Percentiles rank a stretch among this genome's conserved stretches.
Conservation (phyloP, 1,284 basidiomycete species). For the Heterobasidion annosum region DNA sequence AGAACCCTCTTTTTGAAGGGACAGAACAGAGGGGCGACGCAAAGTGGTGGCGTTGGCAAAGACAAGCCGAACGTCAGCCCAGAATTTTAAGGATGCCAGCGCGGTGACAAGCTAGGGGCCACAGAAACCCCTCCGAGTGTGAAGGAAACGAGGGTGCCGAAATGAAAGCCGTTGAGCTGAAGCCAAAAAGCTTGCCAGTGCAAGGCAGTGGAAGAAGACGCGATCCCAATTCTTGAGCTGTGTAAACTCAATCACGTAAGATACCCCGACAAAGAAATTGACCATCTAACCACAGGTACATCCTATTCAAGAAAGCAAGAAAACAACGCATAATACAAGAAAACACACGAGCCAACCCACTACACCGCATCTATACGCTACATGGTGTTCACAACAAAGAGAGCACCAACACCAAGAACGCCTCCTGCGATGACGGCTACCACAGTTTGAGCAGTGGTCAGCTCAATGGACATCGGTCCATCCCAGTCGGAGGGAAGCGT, state of each 20-base stretch:
- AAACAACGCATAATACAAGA: not conserved
- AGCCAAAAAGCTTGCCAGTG: too few relatives aligned
- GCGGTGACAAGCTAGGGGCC: not conserved
- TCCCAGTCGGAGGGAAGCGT: constrained; percentile 44
- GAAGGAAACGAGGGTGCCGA: too few relatives aligned
- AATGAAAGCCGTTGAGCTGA: too few relatives aligned
- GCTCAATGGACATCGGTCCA: constrained; percentile 39
- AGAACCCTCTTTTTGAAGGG: not conserved
- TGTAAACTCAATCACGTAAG: too few relatives aligned
- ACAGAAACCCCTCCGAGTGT: not conserved
- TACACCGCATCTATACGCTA: not conserved
- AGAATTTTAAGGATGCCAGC: constrained; percentile 5
- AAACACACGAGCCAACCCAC: not conserved
- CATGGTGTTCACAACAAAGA: constrained; percentile 29
- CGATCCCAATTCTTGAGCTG: too few relatives aligned
- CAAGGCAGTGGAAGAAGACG: too few relatives aligned
- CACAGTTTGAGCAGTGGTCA: constrained; percentile 32
- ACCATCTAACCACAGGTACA: too few relatives aligned
- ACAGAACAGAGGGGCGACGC: not conserved
- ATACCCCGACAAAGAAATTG: too few relatives aligned
- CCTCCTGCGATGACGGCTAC: constrained; percentile 36
- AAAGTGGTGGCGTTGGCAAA: constrained; percentile 4
- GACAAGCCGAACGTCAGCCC: constrained; percentile 8
- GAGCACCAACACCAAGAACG: constrained; percentile 33
- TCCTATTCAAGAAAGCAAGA: not conserved